Conservation (phyloP, 345 rosid genomes). For the Citrus cavaleriei region DNA sequence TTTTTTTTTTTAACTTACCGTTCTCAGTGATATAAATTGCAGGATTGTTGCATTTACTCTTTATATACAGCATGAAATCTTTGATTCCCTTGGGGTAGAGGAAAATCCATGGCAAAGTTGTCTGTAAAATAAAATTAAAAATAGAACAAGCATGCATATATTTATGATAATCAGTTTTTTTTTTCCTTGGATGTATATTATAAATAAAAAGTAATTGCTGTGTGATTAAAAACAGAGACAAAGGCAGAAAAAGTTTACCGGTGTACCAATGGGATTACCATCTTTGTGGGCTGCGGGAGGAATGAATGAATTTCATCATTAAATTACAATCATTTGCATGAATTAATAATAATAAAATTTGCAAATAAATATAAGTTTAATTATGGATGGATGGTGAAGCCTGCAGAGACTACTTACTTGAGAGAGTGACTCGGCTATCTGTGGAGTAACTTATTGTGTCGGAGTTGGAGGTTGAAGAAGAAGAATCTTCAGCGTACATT, state of each 20-base stretch:
- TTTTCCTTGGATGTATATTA: too few species aligned
- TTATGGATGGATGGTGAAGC: too few species aligned
- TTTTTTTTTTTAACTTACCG: conserved; percentile 15
- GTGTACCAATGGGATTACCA: not conserved
- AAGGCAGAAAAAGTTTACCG: not conserved
- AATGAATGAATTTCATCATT: too few species aligned
- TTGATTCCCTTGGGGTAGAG: conserved; percentile 24
- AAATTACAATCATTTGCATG: too few species aligned
- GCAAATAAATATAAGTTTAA: too few species aligned
- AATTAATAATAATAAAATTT: too few species aligned
- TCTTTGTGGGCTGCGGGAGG: not conserved
- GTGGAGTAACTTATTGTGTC: not conserved
- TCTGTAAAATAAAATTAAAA: conserved; percentile 3
- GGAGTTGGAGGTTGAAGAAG: not conserved
- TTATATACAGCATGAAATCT: conserved; percentile 16
- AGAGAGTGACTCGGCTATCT: not conserved
- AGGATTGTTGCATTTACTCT: conserved; percentile 29
- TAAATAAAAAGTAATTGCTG: too few species aligned
- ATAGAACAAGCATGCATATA: too few species aligned
- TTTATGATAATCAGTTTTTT: too few species aligned
- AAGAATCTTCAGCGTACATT: not conserved
- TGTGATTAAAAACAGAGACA: too few species aligned
- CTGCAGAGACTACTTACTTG: not conserved
- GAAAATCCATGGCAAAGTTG: conserved; percentile 16
- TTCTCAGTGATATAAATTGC: conserved; percentile 35